Conservation (phyloP, 306 rosid species). For the Vigna nakashimae region DNA sequence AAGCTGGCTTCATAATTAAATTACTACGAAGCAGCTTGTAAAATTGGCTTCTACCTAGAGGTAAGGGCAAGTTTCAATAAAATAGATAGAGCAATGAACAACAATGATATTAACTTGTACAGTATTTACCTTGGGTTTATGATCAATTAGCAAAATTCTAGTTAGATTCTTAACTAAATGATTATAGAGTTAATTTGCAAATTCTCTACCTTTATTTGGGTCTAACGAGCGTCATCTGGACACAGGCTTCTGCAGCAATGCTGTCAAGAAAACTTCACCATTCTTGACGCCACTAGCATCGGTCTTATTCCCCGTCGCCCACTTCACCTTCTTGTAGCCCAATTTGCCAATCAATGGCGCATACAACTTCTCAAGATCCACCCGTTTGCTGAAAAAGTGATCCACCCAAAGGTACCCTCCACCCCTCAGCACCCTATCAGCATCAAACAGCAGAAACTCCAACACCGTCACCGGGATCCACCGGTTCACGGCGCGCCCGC, state of each 20-base stretch:
- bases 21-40: too few relatives aligned
- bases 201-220: slow-evolving; percentile 31
- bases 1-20: background rate
- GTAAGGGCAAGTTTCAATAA: background rate
- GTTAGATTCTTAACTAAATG: background rate
- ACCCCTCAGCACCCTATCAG: slow-evolving; percentile 82
- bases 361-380: slow-evolving; percentile 79
- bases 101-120: background rate
- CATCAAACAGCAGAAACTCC: slow-evolving; percentile 85
- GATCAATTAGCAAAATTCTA: background rate
- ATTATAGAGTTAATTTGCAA: background rate
- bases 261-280: slow-evolving; percentile 86
- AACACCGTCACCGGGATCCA: slow-evolving; percentile 83
- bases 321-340: slow-evolving; percentile 90
- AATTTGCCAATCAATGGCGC: slow-evolving; percentile 80
- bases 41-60: background rate
- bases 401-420: slow-evolving; percentile 97
- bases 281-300: slow-evolving; percentile 71
- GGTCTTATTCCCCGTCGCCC: slow-evolving; percentile 80
- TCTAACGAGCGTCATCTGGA: slow-evolving; percentile 58
- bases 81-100: too few relatives aligned
- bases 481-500: slow-evolving; percentile 91
- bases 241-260: slow-evolving; percentile 83
- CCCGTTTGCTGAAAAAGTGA: slow-evolving; percentile 79
- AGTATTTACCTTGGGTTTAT: too few relatives aligned